These are phyloP conservation scores for Leavenworthia alabamica DNA, from an alignment of 345 rosid species.

Conservation along the genomic window DNA sequence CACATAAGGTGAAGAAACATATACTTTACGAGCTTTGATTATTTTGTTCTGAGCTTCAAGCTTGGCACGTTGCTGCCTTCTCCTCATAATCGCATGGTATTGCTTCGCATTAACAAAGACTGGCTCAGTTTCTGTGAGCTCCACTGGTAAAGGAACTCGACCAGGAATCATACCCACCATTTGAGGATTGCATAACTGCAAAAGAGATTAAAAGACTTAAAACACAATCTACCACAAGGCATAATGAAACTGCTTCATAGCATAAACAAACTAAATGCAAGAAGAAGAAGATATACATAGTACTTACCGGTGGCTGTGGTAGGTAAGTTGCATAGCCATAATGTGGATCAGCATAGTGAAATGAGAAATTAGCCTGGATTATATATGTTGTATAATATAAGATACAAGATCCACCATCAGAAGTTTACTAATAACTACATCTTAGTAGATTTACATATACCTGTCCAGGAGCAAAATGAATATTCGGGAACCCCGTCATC, in stretches of 20 bases:
- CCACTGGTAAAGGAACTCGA: slow-evolving; percentile 62
- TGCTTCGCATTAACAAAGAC: slow-evolving; percentile 80
- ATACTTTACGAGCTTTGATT: slow-evolving; percentile 60
- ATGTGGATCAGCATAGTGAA: slow-evolving; percentile 54
- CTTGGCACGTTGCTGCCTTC: slow-evolving; percentile 73
- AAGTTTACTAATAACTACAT: not conserved
- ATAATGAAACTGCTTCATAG: not conserved
- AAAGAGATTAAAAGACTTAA: slow-evolving; percentile 4
- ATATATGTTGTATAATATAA: not conserved
- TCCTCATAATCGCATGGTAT: slow-evolving; percentile 72
- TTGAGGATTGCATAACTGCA: slow-evolving; percentile 51
- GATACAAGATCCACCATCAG: slow-evolving; percentile 2
- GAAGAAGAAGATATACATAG: not conserved
- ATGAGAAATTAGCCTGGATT: slow-evolving; percentile 40
- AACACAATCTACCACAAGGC: not conserved
- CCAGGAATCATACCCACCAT: slow-evolving; percentile 44
- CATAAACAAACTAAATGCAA: not conserved
- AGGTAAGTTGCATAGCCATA: slow-evolving; percentile 38
- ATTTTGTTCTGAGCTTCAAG: slow-evolving; percentile 74
- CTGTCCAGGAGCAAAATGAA: slow-evolving; percentile 42
- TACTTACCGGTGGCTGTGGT: slow-evolving; percentile 47
- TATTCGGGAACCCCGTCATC: slow-evolving; percentile 41
- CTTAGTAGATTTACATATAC: slow-evolving; percentile 31
- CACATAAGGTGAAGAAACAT: not conserved
- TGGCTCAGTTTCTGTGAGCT: slow-evolving; percentile 48